phyloP scores from a whole-genome alignment of 192 early-diverging fungal genomes.

The Jimgerdemannia flammicorona region DNA sequence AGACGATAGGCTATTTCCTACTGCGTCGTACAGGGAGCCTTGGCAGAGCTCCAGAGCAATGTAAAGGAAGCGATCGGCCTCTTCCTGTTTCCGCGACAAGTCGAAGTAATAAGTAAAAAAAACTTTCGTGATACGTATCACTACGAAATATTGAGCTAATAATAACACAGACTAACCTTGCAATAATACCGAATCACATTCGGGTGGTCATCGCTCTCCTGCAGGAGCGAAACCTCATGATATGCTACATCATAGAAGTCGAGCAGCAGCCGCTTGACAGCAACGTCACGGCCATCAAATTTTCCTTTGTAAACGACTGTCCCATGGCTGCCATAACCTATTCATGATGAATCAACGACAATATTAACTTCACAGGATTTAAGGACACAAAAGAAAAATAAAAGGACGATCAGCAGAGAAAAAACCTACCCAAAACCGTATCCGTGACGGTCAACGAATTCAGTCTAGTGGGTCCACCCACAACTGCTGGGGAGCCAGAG shows the following conservation, averaged over 20 bases:
- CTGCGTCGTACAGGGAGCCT: constrained; percentile 83
- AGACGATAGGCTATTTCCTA: constrained; percentile 54
- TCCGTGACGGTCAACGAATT: constrained; percentile 21
- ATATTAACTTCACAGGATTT: too few species aligned
- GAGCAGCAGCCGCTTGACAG: constrained; percentile 88
- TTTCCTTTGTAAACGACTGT: constrained; percentile 94
- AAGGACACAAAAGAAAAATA: background rate
- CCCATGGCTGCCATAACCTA: constrained; percentile 94
- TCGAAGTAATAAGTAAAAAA: background rate
- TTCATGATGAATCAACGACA: background rate
- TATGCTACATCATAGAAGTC: constrained; percentile 97
- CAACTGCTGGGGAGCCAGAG: too few species aligned
- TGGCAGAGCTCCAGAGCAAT: constrained; percentile 96
- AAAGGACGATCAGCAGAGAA: background rate
- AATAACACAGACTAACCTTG: constrained; percentile 45
- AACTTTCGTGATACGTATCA: background rate
- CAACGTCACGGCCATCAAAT: constrained; percentile 89
- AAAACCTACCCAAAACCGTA: constrained; percentile 14
- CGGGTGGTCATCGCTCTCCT: constrained; percentile 92
- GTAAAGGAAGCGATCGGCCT: constrained; percentile 88
- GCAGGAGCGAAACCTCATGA: constrained; percentile 89
- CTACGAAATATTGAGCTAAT: background rate
- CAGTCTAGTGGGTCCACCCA: background rate
- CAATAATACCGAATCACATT: constrained; percentile 96
- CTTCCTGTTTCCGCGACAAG: constrained; percentile 46